Evolutionary conservation across 306 rosid genomes (phyloP), one percentile per base, ranked within the genome.

Genomic region (Ormosia semicastrata): DNA sequence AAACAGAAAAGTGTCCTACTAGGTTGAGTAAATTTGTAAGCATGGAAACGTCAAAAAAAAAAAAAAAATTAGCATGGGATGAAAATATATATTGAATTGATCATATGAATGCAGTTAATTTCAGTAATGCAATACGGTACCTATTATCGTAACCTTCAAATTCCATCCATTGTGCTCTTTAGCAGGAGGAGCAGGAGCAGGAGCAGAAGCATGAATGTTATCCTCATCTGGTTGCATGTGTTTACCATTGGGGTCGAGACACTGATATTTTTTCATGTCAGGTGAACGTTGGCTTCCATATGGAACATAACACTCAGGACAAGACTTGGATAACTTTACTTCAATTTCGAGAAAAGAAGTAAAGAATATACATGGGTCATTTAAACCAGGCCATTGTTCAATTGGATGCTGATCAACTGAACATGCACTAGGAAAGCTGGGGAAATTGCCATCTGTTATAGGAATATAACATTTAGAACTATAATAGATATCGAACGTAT

Each of bases 401-500:
- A 0, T 1, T 41, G 79, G 82, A 73, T 39, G 79, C 39, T 9
- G 18, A 4, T 40, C 4, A 7, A 3, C 29, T 2, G 66, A 74
- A 73, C 88, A 83, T 3, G 7, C 5, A 6, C n/a, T n/a, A n/a
- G n/a, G n/a, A n/a, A n/a, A n/a, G n/a, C n/a, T n/a, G n/a, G n/a
- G n/a, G n/a, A n/a, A n/a, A n/a, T n/a, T n/a, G n/a, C n/a, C n/a
- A n/a, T n/a, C n/a, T n/a, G n/a, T n/a, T n/a, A n/a, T n/a, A n/a
- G n/a, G n/a, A n/a, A n/a, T n/a, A n/a, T n/a, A n/a, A n/a, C n/a
- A 4, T 37, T 49, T 4, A 9, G 17, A 59, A 36, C 0, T 10
- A 2, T 5, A 17, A 82, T 36, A 84, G 63, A 84, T 37, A 39
- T 71, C n/a, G n/a, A n/a, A n/a, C n/a, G n/a, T n/a, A n/a, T n/a